Conservation (phyloP, 768 basidiomycete species). For the Lentinula sp. region DNA sequence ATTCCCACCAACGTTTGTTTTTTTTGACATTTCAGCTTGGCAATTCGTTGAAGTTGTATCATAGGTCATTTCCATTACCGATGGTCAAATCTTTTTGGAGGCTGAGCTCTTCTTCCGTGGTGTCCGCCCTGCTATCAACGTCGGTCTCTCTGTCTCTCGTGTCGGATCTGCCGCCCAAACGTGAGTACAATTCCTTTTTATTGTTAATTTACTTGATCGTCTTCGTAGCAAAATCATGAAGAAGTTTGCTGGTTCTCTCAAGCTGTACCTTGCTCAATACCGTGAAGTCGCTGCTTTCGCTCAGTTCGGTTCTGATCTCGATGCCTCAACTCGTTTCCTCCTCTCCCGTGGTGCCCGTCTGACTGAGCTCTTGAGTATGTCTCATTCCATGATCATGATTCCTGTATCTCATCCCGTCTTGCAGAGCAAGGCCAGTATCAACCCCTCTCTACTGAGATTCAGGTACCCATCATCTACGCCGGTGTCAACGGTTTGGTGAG, state of each 20-base stretch:
- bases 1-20: constrained; percentile 82
- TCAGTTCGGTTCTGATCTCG: constrained; percentile 99
- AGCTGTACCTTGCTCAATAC: constrained; percentile 99
- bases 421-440: constrained; percentile 98
- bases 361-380: constrained; percentile 88
- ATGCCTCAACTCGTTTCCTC: constrained; percentile 98
- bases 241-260: constrained; percentile 99
- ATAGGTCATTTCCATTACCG: constrained; percentile 98
- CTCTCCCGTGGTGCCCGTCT: constrained; percentile 97
- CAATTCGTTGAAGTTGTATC: background rate
- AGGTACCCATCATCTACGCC: constrained; percentile 98
- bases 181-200: constrained; percentile 40
- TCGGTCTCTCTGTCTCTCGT: constrained; percentile 99
- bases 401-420: constrained; percentile 11
- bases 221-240: constrained; percentile 90
- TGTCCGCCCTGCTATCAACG: constrained; percentile 99
- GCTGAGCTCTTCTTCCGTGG: constrained; percentile 99
- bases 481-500: constrained; percentile 97
- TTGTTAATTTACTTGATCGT: background rate
- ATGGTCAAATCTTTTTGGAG: constrained; percentile 99
- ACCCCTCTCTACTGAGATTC: constrained; percentile 89
- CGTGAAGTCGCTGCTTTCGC: constrained; percentile 99
- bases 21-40: background rate
- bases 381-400: background rate
- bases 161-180: constrained; percentile 99